Evolutionary conservation across 768 basidiomycete genomes (phyloP).

Genomic region (Phlegmacium glaucopus): DNA sequence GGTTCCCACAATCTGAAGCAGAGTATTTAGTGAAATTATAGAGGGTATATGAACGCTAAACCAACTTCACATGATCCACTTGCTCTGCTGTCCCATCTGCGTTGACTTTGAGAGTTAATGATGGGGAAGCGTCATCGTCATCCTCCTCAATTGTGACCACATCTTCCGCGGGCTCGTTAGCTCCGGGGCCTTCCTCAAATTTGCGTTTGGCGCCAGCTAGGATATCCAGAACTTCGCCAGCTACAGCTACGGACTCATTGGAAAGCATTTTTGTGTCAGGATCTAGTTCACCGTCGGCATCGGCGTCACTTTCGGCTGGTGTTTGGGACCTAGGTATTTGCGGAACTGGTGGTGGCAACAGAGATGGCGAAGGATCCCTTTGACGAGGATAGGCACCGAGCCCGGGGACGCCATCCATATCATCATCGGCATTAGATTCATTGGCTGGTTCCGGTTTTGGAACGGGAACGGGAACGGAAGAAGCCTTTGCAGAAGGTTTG

Average conservation of each 20-base stretch:
- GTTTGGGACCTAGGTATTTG: conserved; percentile 3
- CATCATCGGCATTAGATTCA: conserved; percentile 22
- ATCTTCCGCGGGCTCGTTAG: conserved; percentile 34
- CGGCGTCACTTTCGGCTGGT: conserved; percentile 19
- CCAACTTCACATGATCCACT: conserved; percentile 88
- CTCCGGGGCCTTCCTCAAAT: conserved; percentile 44
- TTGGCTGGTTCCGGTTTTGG: conserved; percentile 10
- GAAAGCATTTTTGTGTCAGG: conserved; percentile 20
- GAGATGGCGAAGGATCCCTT: not conserved
- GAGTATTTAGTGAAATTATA: conserved; percentile 3
- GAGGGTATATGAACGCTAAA: conserved; percentile 10
- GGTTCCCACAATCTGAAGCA: conserved; percentile 83
- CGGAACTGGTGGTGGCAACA: not conserved
- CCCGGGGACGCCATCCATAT: conserved; percentile 35
- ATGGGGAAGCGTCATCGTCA: conserved; percentile 44
- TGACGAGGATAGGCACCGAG: conserved; percentile 25
- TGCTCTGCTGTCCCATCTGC: conserved; percentile 93
- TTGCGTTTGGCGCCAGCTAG: conserved; percentile 36
- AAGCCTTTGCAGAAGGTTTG: conserved; percentile 37
- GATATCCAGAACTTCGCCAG: conserved; percentile 13
- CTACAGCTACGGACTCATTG: conserved; percentile 16
- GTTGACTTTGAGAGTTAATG: conserved; percentile 71
- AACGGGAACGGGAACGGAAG: conserved; percentile 36
- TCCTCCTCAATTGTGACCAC: conserved; percentile 51
- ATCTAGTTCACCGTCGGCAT: conserved; percentile 31